Percentiles rank a stretch among this genome's conserved stretches.
Evolutionary conservation across 2,329 filamentous ascomycete species (phyloP).

Genomic region (Trichoderma aggressivum): DNA sequence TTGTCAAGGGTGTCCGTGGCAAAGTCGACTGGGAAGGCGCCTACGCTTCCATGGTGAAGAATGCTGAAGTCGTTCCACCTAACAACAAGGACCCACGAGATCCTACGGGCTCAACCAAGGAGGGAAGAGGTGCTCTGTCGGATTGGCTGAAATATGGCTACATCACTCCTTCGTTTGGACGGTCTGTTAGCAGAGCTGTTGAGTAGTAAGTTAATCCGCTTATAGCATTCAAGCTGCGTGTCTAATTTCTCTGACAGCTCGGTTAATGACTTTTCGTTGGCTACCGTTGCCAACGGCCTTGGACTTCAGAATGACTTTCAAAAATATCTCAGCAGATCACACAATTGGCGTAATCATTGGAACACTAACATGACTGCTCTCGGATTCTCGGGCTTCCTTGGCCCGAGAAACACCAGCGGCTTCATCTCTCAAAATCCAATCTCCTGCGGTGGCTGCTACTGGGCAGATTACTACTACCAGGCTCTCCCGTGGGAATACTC

Average conservation of each 20-base stretch:
- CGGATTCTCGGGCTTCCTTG: slow-evolving; percentile 63
- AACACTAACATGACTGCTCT: slow-evolving; percentile 55
- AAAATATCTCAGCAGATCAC: slow-evolving; percentile 60
- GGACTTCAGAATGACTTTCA: slow-evolving; percentile 47
- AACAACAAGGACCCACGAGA: slow-evolving; percentile 59
- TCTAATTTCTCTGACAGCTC: slow-evolving; percentile 33
- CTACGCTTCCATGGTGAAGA: slow-evolving; percentile 61
- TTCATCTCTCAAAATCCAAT: slow-evolving; percentile 54
- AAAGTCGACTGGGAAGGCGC: slow-evolving; percentile 62
- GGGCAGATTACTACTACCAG: slow-evolving; percentile 58
- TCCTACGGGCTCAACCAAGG: slow-evolving; percentile 58
- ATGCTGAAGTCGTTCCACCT: slow-evolving; percentile 61
- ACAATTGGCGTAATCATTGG: slow-evolving; percentile 72
- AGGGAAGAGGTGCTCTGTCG: slow-evolving; percentile 65
- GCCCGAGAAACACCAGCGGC: slow-evolving; percentile 53
- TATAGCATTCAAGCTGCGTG: background rate
- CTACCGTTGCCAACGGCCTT: slow-evolving; percentile 61
- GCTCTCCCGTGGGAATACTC: slow-evolving; percentile 63
- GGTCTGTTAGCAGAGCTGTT: slow-evolving; percentile 62
- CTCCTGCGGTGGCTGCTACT: slow-evolving; percentile 62
- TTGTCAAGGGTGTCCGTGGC: slow-evolving; percentile 63
- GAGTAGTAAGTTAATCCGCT: slow-evolving; percentile 50
- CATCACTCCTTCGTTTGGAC: slow-evolving; percentile 59
- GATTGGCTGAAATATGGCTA: slow-evolving; percentile 65
- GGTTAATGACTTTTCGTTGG: slow-evolving; percentile 65